Percentiles rank a stretch among this genome's conserved stretches.
Evolutionary conservation across 2,329 filamentous ascomycete genomes (phyloP).

Genomic region (Hymenotorrendiella dingleyae): DNA sequence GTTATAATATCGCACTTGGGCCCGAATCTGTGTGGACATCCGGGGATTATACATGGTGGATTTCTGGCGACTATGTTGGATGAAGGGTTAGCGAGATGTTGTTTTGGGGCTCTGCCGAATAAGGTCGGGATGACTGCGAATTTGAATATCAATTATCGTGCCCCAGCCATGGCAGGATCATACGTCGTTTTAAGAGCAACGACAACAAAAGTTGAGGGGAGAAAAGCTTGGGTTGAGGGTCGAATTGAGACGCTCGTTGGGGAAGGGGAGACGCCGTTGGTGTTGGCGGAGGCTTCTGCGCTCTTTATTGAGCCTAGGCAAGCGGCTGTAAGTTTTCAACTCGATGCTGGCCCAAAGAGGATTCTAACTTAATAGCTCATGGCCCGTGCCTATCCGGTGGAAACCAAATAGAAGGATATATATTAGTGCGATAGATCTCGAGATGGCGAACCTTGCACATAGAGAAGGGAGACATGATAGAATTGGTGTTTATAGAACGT

Average conservation of each 20-base stretch:
- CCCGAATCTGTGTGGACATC: slow-evolving; percentile 76
- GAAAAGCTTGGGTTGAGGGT: slow-evolving; percentile 92
- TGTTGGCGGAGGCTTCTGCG: slow-evolving; percentile 77
- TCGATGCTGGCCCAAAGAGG: too few species aligned
- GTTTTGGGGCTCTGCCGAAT: slow-evolving; percentile 81
- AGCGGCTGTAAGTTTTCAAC: slow-evolving; percentile 51
- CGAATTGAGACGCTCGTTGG: slow-evolving; percentile 71
- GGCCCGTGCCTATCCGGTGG: too few species aligned
- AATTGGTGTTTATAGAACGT: too few species aligned
- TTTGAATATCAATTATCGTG: slow-evolving; percentile 75
- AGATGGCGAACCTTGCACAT: too few species aligned
- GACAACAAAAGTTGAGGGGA: slow-evolving; percentile 80
- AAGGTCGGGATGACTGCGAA: slow-evolving; percentile 83
- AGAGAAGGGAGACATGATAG: too few species aligned
- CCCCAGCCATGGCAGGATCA: slow-evolving; percentile 67
- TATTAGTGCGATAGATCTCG: too few species aligned
- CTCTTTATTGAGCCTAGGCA: slow-evolving; percentile 85
- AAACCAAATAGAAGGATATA: too few species aligned
- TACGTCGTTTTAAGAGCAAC: slow-evolving; percentile 74
- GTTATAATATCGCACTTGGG: slow-evolving; percentile 75
- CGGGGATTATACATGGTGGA: slow-evolving; percentile 85
- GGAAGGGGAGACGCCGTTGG: slow-evolving; percentile 54
- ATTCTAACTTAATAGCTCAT: too few species aligned
- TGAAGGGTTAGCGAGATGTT: slow-evolving; percentile 81
- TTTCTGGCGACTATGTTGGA: slow-evolving; percentile 88